Evolutionary conservation across 129 eudicot species (phyloP), one percentile per base, ranked within the genome.

Genomic region (Flaveria brownii): DNA sequence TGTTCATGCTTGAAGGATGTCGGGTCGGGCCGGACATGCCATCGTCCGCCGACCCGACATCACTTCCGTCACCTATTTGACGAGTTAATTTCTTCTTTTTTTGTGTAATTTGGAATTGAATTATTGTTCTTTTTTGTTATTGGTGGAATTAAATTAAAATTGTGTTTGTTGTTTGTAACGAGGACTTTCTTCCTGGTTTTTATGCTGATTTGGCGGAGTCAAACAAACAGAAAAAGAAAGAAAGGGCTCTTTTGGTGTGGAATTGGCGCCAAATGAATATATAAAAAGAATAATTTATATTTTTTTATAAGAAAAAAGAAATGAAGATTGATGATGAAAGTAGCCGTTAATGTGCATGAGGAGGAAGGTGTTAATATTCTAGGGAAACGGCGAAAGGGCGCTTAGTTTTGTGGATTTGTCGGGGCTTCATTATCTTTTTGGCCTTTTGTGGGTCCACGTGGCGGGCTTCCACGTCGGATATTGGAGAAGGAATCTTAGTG

Each of bases 1-100:
- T 92, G 75, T 92, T 92, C 82, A 89, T 92, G 97, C 84, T 92
- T 3, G 97, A 92, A 86, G 97, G 97, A 8, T 92, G 97, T 74
- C 84, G 97, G 20, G 84, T 92, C 9, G 96, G 96, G 14, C 91
- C 90, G 0, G 97, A 92, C 9, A 75, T 92, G 33, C 96, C 87
- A 14, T 92, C 97, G 2, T 88, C 96, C 0, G 90, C 89, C n/a
- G 96, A 89, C 83, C 97, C 96, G 13, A 87, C 97, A 0, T 83
- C 90, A 0, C 85, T 85, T 9, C 81, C 85, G 61, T 89, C 92
- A 22, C 96, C 96, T 9, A 52, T 82, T 26, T 88, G 63, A 87
- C 6, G 12, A 67, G 30, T 18, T 1, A 14, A 49, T 12, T 30
- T 16, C 43, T 0, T 43, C 9, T 7, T 25, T 77, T 54, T 23